Evolutionary conservation across 306 rosid genomes (phyloP).

Genomic region (Dryas octopetala): DNA sequence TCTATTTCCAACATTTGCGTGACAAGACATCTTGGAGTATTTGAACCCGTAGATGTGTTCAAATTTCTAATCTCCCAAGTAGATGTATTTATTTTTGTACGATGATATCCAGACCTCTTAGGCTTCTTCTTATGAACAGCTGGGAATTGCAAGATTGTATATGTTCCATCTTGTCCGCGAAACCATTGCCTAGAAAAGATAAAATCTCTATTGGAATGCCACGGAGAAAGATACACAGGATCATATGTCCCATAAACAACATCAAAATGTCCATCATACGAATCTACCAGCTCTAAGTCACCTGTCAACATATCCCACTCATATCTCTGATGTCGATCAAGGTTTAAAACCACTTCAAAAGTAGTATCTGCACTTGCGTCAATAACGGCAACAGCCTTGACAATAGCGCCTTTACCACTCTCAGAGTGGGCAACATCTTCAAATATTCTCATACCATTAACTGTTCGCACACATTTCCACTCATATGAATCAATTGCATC

Average conservation of each 20-base stretch:
- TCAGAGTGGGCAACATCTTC: constrained; percentile 35
- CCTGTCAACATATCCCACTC: constrained; percentile 98
- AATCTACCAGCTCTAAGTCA: constrained; percentile 75
- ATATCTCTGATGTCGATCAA: constrained; percentile 67
- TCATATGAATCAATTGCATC: constrained; percentile 76
- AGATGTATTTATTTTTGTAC: constrained; percentile 81
- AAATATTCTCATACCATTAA: constrained; percentile 47
- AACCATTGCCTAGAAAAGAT: constrained; percentile 95
- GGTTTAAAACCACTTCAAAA: constrained; percentile 71
- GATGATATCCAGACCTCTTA: constrained; percentile 68
- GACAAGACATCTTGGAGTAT: constrained; percentile 62
- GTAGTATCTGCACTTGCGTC: constrained; percentile 76
- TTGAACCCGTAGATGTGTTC: constrained; percentile 63
- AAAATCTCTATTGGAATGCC: constrained; percentile 89
- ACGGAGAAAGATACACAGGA: constrained; percentile 79
- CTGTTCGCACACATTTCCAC: constrained; percentile 91
- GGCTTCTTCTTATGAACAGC: constrained; percentile 77
- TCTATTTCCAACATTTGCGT: constrained; percentile 82
- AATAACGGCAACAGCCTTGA: constrained; percentile 78
- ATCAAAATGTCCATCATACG: constrained; percentile 77
- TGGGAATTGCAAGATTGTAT: constrained; percentile 86
- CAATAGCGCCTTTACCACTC: constrained; percentile 72
- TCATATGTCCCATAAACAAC: constrained; percentile 76
- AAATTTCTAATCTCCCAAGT: constrained; percentile 87
- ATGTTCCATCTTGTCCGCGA: constrained; percentile 84